Conservation (phyloP, 169 alveolate genomes). For the Plasmodium yoelii region DNA sequence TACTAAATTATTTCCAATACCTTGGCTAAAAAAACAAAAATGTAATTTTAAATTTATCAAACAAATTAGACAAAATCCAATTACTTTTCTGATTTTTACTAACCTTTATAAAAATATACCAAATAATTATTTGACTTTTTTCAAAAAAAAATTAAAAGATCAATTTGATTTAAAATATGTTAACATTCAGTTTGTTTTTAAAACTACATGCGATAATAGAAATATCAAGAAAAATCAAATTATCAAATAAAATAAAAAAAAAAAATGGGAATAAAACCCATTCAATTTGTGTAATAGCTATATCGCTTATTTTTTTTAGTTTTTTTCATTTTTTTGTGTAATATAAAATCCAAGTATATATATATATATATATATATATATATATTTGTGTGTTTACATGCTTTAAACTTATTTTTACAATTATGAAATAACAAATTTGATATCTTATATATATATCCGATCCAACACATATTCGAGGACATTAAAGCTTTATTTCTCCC, state of each 20-base stretch:
- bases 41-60: conserved; percentile 55
- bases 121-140: conserved; percentile 45
- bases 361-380: no score
- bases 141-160: conserved; percentile 49
- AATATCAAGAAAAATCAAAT: conserved; percentile 17
- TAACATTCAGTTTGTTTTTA: conserved; percentile 52
- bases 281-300: no score
- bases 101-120: conserved; percentile 46
- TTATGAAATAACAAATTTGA: no score
- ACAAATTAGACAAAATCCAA: conserved; percentile 40
- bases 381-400: no score
- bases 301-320: no score
- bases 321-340: no score
- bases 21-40: conserved; percentile 62
- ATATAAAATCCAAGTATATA: no score
- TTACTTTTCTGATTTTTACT: conserved; percentile 58
- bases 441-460: no score
- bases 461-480: no score
- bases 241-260: not conserved
- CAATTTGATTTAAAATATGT: conserved; percentile 35
- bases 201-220: conserved; percentile 57
- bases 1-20: conserved; percentile 49
- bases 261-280: not conserved
- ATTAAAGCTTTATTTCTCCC: no score
- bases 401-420: no score